Evolutionary conservation across 1,284 basidiomycete species (phyloP).

Genomic region (Ustilago tritici): DNA sequence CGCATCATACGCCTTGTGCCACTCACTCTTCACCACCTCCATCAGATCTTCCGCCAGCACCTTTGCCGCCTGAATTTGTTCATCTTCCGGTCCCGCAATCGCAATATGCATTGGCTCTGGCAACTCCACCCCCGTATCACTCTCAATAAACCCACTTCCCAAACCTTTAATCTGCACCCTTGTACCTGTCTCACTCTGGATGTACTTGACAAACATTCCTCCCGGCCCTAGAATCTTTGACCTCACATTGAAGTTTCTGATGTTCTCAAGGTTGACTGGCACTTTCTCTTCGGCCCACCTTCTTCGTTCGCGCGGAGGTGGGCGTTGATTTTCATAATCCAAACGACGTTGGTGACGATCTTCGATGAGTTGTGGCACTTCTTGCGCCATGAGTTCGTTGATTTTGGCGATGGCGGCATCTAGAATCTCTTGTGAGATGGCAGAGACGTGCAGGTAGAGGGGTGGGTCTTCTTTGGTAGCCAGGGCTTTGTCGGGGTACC

Average conservation of each 20-base stretch:
- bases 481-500: constrained; percentile 75
- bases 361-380: constrained; percentile 66
- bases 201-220: constrained; percentile 94
- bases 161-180: constrained; percentile 97
- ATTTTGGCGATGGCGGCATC: constrained; percentile 82
- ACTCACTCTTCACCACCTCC: constrained; percentile 63
- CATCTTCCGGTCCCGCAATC: constrained; percentile 62
- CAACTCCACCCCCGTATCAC: constrained; percentile 88
- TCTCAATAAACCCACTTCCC: constrained; percentile 94
- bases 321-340: constrained; percentile 56
- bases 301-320: constrained; percentile 43
- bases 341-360: constrained; percentile 59
- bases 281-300: constrained; percentile 66
- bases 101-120: constrained; percentile 86
- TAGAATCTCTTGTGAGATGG: constrained; percentile 81
- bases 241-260: constrained; percentile 96
- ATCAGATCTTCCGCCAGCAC: constrained; percentile 62
- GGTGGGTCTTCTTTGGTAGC: constrained; percentile 72
- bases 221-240: constrained; percentile 96
- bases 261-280: constrained; percentile 84
- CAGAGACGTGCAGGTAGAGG: constrained; percentile 92
- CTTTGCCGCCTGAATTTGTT: constrained; percentile 58
- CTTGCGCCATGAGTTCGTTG: constrained; percentile 88
- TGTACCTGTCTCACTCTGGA: constrained; percentile 94
- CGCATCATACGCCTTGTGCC: constrained; percentile 60